Evolutionary conservation across 1,284 basidiomycete species (phyloP).

Genomic region (Lentinula novae-zelandiae): DNA sequence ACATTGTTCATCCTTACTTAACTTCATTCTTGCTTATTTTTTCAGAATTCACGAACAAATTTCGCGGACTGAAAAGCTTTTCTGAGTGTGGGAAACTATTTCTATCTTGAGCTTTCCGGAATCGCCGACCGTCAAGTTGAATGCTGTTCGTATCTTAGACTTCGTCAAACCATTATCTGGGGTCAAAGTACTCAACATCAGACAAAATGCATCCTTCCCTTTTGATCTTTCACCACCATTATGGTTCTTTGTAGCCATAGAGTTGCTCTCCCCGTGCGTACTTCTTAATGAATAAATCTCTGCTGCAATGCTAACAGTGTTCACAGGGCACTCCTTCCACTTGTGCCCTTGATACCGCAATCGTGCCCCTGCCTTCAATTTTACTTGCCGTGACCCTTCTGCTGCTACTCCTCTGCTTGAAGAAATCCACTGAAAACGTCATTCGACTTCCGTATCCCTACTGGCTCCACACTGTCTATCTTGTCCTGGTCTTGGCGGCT

Average conservation of each 20-base stretch:
- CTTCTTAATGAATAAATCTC: background rate
- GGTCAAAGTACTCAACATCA: background rate
- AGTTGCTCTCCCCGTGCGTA: slow-evolving; percentile 4
- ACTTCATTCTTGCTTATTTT: too few relatives aligned
- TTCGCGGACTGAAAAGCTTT: too few relatives aligned
- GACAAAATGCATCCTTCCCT: background rate
- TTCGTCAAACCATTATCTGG: background rate
- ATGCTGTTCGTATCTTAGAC: too few relatives aligned
- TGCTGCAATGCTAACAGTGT: background rate
- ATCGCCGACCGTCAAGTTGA: too few relatives aligned
- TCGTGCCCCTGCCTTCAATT: slow-evolving; percentile 26
- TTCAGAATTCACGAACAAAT: too few relatives aligned
- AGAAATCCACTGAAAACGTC: background rate
- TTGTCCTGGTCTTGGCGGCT: slow-evolving; percentile 20
- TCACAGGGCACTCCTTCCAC: slow-evolving; percentile 27
- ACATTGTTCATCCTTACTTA: too few relatives aligned
- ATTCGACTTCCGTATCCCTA: slow-evolving; percentile 6
- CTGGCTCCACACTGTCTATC: slow-evolving; percentile 23
- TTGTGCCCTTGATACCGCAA: slow-evolving; percentile 23
- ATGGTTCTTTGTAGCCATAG: slow-evolving; percentile 14
- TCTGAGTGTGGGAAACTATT: background rate
- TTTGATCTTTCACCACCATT: background rate
- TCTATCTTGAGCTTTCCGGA: background rate
- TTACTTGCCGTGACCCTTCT: slow-evolving; percentile 18
- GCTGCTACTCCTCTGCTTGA: slow-evolving; percentile 2